phyloP scores from a whole-genome alignment of 163 green algal genomes.

The Coccomyxa subellipsoidea region DNA sequence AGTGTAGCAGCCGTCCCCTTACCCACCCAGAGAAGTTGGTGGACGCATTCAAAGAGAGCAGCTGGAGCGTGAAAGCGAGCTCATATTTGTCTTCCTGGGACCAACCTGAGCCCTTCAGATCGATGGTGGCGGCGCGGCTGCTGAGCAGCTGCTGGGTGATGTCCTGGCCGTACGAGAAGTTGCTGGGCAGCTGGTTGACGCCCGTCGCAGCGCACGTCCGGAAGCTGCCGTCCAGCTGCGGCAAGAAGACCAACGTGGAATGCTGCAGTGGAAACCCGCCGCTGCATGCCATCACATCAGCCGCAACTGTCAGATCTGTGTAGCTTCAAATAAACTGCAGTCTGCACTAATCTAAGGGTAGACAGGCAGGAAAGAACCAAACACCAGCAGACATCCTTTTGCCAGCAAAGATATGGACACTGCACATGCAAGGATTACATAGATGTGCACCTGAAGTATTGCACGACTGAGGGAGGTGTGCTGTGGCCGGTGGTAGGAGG shows the following conservation, averaged over 20 bases:
- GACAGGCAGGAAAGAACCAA: no score
- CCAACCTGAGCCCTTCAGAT: background rate
- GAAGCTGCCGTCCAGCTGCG: background rate
- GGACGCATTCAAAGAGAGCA: no score
- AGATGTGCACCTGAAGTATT: background rate
- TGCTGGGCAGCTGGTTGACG: background rate
- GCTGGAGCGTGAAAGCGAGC: no score
- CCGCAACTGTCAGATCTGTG: no score
- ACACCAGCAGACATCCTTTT: no score
- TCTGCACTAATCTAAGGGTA: no score
- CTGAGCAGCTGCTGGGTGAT: background rate
- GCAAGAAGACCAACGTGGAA: background rate
- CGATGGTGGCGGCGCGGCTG: background rate
- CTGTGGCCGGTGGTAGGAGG: background rate
- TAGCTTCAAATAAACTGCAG: no score
- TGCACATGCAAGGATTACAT: no score
- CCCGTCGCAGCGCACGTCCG: background rate
- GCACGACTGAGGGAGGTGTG: background rate
- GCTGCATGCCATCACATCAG: background rate
- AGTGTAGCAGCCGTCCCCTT: no score
- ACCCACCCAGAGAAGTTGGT: no score
- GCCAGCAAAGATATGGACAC: no score
- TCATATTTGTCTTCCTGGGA: no score
- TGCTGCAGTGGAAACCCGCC: slow-evolving; percentile 6
- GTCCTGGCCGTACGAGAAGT: background rate